Evolutionary conservation across 2,329 filamentous ascomycete genomes (phyloP).

Genomic region (Pseudonectria buxi): DNA sequence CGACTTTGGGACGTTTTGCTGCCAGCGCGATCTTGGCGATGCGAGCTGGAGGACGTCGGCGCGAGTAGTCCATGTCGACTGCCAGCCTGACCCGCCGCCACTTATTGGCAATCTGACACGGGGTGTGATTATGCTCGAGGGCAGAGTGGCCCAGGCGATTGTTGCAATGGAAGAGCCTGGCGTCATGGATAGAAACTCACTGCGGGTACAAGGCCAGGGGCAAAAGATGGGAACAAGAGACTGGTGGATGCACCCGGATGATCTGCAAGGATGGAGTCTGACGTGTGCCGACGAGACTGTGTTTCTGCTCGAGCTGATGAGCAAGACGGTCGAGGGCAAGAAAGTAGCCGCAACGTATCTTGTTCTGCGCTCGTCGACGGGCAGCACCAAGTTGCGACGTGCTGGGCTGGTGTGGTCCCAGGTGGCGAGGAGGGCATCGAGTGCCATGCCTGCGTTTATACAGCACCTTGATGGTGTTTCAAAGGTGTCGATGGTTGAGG

Average conservation of each 20-base stretch:
- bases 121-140: constrained; percentile 4
- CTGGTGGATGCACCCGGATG: constrained; percentile 6
- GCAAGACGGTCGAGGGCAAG: background rate
- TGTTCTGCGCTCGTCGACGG: constrained; percentile 1
- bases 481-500: background rate
- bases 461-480: constrained; percentile 2
- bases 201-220: background rate
- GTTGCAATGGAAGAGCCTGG: background rate
- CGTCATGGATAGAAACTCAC: background rate
- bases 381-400: background rate
- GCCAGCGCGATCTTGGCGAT: constrained; percentile 6
- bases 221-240: background rate
- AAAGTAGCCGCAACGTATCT: constrained; percentile 2
- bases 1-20: constrained; percentile 7
- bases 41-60: constrained; percentile 1
- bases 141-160: constrained; percentile 3
- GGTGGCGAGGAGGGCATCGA: background rate
- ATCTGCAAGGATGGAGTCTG: background rate
- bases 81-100: constrained; percentile 6
- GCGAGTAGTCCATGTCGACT: constrained; percentile 4
- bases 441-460: background rate
- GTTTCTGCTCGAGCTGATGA: constrained; percentile 5
- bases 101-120: constrained; percentile 4
- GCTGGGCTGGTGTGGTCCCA: constrained; percentile 4
- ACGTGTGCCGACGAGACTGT: background rate